Evolutionary conservation across 495 filamentous ascomycete species (phyloP), one percentile per base, ranked within the genome.

Genomic region (Penicillium samsonianum): DNA sequence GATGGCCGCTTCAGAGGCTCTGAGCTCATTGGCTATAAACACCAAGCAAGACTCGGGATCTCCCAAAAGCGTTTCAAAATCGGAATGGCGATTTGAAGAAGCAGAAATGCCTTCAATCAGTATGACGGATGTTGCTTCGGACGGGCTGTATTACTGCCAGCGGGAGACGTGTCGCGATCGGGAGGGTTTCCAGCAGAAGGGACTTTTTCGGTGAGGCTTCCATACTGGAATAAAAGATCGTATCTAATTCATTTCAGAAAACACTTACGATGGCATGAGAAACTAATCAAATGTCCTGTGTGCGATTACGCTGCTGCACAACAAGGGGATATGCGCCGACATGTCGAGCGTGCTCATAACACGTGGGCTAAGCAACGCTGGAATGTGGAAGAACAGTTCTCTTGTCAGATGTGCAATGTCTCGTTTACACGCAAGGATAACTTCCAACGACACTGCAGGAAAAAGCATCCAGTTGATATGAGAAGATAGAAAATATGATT

Each of bases 41-140:
- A 49, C 8, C 23, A 31, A 31, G 11, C 26, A 49, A 28, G 26
- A 49, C 22, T 31, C 26, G 0, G 46, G 14, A 10, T 19, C 46
- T 49, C 10, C 16, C 22, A 49, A 9, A 17, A 17, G 23, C 17
- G 17, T 17, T 22, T 28, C 26, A n/a, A 28, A 49, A 17, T 49
- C 11, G 6, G 26, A 31, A n/a, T 49, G 46, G 46, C 2, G 26
- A 31, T 49, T 49, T 31, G 46, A 49, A 49, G 46, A 49, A 49
- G 46, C 46, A 49, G 46, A 49, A 49, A 49, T 49, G 46, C 46
- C 46, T 49, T 49, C 46, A 49, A 49, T 49, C n/a, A 35, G 46
- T 31, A 49, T 31, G 22, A 49, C 10, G 22, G 26, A 26, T 17
- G 26, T 49, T 49, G 9, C 26, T 10, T 49, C 26, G n/a, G 46